Evolutionary conservation across 768 basidiomycete species (phyloP), one percentile per base, ranked within the genome.

Genomic region (Naganishia friedmannii): DNA sequence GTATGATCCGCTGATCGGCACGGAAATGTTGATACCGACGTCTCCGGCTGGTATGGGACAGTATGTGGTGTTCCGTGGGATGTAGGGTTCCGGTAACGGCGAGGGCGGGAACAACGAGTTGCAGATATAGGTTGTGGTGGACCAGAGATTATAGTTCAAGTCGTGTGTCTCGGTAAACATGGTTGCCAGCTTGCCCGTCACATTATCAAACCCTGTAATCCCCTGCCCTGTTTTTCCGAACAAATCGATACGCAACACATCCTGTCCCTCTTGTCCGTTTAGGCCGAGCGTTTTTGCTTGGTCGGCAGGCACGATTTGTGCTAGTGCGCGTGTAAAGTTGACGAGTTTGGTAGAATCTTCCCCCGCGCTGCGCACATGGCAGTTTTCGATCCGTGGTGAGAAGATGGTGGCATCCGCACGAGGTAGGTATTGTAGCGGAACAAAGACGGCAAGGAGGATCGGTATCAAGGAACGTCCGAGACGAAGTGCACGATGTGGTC

Each of bases 141-240:
- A 84, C 81, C 86, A 89, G 71, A 89, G 86, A 72, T 84, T 85
- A 74, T 94, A 86, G 2, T 93, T 92, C 60, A 94, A 86, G 26
- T 93, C 86, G 66, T 87, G 85, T 1, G 91, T 88, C 12, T 90
- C 87, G 53, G 89, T 89, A 83, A 95, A 94, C 51, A 96, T 85
- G 9, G 93, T 96, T 21, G 93, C 92, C 65, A 92, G 84, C 77
- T 86, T 88, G 45, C 85, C 84, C 74, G 87, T 88, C 26, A 79
- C 75, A 78, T 87, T 86, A 58, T 87, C 84, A 29, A 84, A 84
- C 3, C 88, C 89, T 23, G 85, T 69, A 53, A 93, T 87, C 32
- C 84, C 79, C 74, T 85, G 82, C 6, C 87, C 85, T 31, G 86
- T 87, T 32, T 80, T 77, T 0, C 92, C 93, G 42, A 93, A 75